These are phyloP conservation scores for Diaporthe sp. DNA, from an alignment of 2,329 filamentous ascomycete species.

Conservation along the genomic window DNA sequence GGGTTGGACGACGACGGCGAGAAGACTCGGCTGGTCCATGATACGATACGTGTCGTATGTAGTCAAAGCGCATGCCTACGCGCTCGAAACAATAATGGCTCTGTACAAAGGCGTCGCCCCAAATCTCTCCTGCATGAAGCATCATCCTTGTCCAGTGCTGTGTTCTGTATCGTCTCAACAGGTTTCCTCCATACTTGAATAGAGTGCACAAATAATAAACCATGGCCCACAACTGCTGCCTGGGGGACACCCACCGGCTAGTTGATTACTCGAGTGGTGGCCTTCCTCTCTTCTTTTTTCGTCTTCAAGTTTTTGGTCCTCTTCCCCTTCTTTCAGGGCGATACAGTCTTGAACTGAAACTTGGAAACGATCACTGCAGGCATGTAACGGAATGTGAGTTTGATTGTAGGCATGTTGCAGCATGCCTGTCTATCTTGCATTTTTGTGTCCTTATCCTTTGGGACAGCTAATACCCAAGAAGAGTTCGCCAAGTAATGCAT, in stretches of 20 bases:
- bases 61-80: conserved; percentile 6
- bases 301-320: not conserved
- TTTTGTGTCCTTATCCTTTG: not conserved
- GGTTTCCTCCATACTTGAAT: not conserved
- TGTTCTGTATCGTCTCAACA: not conserved
- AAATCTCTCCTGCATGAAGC: not conserved
- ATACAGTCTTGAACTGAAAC: not conserved
- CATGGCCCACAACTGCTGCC: not conserved
- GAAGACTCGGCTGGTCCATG: conserved; percentile 27
- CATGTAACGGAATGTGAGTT: not conserved
- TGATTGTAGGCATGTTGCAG: conserved; percentile 11
- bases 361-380: too few relatives aligned
- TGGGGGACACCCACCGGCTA: not conserved
- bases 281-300: not conserved
- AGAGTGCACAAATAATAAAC: not conserved
- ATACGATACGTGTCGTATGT: not conserved
- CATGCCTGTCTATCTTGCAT: conserved; percentile 28
- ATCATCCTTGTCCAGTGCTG: not conserved
- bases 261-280: not conserved
- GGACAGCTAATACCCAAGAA: conserved; percentile 23
- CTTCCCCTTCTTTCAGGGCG: not conserved
- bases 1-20: not conserved
- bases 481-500: conserved; percentile 17
- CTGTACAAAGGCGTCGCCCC: not conserved
- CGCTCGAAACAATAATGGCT: conserved; percentile 18